Conservation (phyloP, 2,329 filamentous ascomycete species). For the Colletotrichum eleusines region DNA sequence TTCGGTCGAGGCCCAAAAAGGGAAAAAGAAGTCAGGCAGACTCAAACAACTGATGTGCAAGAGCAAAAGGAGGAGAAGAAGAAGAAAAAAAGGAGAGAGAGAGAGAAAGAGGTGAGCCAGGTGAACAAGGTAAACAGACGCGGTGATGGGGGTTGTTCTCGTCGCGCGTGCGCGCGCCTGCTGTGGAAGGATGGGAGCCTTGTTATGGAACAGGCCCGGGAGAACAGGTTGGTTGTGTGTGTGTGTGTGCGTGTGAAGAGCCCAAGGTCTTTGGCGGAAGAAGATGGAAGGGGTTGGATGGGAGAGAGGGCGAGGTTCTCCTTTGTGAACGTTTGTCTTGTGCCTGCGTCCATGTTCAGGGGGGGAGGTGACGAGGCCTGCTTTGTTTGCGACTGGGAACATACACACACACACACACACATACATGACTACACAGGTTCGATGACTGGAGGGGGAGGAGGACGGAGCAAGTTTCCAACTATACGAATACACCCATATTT, state of each 20-base stretch:
- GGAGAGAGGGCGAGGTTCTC: not conserved
- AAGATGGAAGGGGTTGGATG: not conserved
- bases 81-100: not conserved
- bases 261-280: not conserved
- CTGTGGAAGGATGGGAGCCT: not conserved
- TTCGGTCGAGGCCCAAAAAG: not conserved
- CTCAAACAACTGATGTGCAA: not conserved
- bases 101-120: not conserved
- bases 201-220: not conserved
- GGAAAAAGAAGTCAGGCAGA: not conserved
- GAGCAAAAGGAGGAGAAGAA: not conserved
- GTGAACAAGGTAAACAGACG: not conserved
- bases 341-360: not conserved
- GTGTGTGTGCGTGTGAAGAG: too few species aligned
- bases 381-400: not conserved
- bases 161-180: too few species aligned
- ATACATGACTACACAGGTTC: not conserved
- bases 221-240: not conserved
- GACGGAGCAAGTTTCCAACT: not conserved
- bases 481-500: not conserved
- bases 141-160: not conserved
- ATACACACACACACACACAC: not conserved
- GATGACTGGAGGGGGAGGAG: not conserved
- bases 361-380: not conserved
- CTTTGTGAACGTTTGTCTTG: not conserved